Base-by-base conservation (phyloP, 441 rosid species). In the Adansonia grandidieri region DNA sequence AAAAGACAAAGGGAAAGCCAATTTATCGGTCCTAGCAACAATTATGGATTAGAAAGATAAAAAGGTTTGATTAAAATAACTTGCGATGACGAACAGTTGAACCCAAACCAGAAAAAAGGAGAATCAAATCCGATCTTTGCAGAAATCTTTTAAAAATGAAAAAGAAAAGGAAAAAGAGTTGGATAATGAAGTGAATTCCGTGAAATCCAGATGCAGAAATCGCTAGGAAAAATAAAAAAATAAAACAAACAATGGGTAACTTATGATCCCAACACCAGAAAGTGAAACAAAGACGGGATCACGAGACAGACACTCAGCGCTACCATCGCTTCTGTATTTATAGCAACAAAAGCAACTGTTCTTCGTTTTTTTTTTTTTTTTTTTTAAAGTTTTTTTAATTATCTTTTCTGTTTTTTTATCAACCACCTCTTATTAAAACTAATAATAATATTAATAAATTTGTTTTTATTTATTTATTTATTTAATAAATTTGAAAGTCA, bases 211-310 rank as follows among this genome's bases (percentile, higher is more conserved):
- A 62, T 54, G 28, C 22, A 37, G 56, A 69, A 60, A 51, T 50
- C 61, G 45, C 47, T 22, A 61, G 76, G 37, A 69, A 15, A 2
- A 8, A 7, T 2, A 45, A 42, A 11, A 37, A 10, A 61, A 60
- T 2, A 44, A 7, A 37, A 6, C 15, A 42, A 66, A 44, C 15
- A 72, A 69, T 28, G 56, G 14, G 75, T 58, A 48, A 32, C 47
- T 58, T 80, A 60, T 61, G 82, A 68, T 47, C 62, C 37, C n/a
- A 76, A 22, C 82, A 76, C 80, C 53, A 72, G 77, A 80, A 80
- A 80, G 73, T 32, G 28, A 28, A 13, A 37, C 58, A 15, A 40
- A 71, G 58, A 77, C 22, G 48, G 19, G 48, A 37, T 80, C 83
- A 71, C 83, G 77, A 76, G 73, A 42, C 65, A 74, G 7, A 48